These are phyloP conservation scores for Starmerella floricola DNA, from an alignment of 805 yeast genomes.

Conservation along the genomic window DNA sequence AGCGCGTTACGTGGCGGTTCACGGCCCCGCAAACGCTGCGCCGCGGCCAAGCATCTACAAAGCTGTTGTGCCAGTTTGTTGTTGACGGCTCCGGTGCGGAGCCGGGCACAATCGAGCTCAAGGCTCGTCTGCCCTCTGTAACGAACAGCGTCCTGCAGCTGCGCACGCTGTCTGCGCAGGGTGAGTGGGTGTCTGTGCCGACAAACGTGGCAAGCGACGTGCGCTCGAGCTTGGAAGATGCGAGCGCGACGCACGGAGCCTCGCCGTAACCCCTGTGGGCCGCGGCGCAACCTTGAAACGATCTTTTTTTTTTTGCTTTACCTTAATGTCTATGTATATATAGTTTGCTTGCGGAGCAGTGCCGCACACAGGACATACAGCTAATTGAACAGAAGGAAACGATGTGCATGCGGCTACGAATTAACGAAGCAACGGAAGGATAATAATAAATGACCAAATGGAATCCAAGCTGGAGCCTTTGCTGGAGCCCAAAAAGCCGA, in stretches of 20 bases:
- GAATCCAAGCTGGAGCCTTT: too few relatives aligned
- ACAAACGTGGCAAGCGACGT: constrained; percentile 13
- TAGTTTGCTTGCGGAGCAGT: too few relatives aligned
- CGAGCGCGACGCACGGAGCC: neutral
- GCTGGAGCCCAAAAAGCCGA: too few relatives aligned
- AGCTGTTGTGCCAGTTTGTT: constrained; percentile 73
- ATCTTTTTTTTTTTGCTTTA: neutral
- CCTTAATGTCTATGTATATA: neutral
- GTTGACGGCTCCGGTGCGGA: constrained; percentile 65
- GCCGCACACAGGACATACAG: too few relatives aligned
- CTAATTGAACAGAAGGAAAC: too few relatives aligned
- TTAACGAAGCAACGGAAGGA: too few relatives aligned
- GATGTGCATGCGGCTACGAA: too few relatives aligned
- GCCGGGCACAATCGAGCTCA: constrained; percentile 59
- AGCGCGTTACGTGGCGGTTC: constrained; percentile 78
- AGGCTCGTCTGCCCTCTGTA: constrained; percentile 9
- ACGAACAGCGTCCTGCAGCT: constrained; percentile 16
- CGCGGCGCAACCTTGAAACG: too few relatives aligned
- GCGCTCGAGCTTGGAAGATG: neutral
- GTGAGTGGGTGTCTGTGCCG: constrained; percentile 21
- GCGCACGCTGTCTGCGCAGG: constrained; percentile 16
- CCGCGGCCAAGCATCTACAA: constrained; percentile 39
- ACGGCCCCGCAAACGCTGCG: constrained; percentile 29
- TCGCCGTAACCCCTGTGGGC: too few relatives aligned
- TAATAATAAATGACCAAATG: too few relatives aligned